Evolutionary conservation across 305 asterid genomes (phyloP).

Genomic region (Rubia peregrina): DNA sequence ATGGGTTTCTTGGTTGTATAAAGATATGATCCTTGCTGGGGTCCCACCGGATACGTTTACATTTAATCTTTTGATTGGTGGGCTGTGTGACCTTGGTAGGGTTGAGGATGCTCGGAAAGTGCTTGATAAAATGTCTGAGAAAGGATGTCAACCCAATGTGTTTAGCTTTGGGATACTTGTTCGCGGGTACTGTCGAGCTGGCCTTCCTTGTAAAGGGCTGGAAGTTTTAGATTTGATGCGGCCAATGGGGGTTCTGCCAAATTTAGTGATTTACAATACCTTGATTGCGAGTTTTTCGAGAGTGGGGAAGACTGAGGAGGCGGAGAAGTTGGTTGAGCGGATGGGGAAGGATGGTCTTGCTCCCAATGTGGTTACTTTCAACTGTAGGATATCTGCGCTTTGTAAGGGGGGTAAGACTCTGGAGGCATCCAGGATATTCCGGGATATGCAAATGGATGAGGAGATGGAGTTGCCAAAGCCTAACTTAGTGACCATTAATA

Average conservation of each 20-base stretch:
- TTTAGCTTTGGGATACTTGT: conserved; percentile 67
- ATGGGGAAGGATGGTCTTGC: conserved; percentile 74
- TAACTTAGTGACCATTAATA: conserved; percentile 56
- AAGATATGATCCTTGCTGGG: conserved; percentile 56
- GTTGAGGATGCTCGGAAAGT: conserved; percentile 60
- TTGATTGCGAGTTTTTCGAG: conserved; percentile 54
- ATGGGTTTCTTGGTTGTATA: conserved; percentile 47
- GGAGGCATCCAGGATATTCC: conserved; percentile 84
- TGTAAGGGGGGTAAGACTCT: conserved; percentile 60
- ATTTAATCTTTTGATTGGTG: conserved; percentile 60
- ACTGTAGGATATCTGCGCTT: conserved; percentile 81
- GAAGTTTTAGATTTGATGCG: conserved; percentile 64
- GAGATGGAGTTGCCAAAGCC: conserved; percentile 65
- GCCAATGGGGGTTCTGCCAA: conserved; percentile 41
- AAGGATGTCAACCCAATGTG: conserved; percentile 70
- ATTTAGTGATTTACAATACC: conserved; percentile 66
- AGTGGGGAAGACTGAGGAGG: conserved; percentile 61
- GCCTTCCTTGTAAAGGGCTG: conserved; percentile 50
- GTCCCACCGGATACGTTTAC: conserved; percentile 61
- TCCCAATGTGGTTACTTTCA: conserved; percentile 77
- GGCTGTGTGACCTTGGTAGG: conserved; percentile 54
- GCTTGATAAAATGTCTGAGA: conserved; percentile 66
- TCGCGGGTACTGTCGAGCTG: conserved; percentile 60
- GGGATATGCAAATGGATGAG: conserved; percentile 78
- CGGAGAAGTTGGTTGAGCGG: conserved; percentile 73